Conservation (phyloP, 768 basidiomycete genomes). For the Xanthoconium stramineum region DNA sequence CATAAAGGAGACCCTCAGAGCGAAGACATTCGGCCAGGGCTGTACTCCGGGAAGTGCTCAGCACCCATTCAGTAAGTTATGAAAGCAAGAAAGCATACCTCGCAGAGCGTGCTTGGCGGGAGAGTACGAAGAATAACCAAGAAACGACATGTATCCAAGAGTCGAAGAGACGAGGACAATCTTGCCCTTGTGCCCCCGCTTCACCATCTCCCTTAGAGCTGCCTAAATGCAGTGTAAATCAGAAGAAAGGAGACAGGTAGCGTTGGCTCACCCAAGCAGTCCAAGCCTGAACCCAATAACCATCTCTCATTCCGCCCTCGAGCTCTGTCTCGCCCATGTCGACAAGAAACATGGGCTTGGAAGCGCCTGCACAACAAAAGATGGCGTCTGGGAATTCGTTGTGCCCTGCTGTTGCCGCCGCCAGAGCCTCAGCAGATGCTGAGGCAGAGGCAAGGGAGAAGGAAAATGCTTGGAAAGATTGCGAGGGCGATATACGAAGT, state of each 20-base stretch:
- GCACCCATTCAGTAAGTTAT: background rate
- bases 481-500: slow-evolving; percentile 49
- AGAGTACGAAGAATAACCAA: slow-evolving; percentile 78
- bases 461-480: slow-evolving; percentile 65
- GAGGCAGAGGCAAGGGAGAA: slow-evolving; percentile 55
- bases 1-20: slow-evolving; percentile 75
- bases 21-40: slow-evolving; percentile 83
- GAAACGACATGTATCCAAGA: slow-evolving; percentile 69
- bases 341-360: slow-evolving; percentile 71
- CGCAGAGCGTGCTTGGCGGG: slow-evolving; percentile 84
- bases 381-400: slow-evolving; percentile 70
- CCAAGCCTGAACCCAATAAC: slow-evolving; percentile 43
- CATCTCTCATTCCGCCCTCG: slow-evolving; percentile 36
- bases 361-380: slow-evolving; percentile 75
- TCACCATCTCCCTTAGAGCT: too few species aligned
- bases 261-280: slow-evolving; percentile 40
- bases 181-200: slow-evolving; percentile 47
- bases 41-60: slow-evolving; percentile 22
- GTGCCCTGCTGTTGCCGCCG: slow-evolving; percentile 52
- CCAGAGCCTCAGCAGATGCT: slow-evolving; percentile 58
- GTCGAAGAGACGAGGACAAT: slow-evolving; percentile 76
- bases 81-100: slow-evolving; percentile 42
- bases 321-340: slow-evolving; percentile 64
- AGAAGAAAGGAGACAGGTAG: background rate
- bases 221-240: slow-evolving; percentile 7